phyloP scores from a whole-genome alignment of 1,139 yeast genomes.

The Meyerozyma smithsonii region DNA sequence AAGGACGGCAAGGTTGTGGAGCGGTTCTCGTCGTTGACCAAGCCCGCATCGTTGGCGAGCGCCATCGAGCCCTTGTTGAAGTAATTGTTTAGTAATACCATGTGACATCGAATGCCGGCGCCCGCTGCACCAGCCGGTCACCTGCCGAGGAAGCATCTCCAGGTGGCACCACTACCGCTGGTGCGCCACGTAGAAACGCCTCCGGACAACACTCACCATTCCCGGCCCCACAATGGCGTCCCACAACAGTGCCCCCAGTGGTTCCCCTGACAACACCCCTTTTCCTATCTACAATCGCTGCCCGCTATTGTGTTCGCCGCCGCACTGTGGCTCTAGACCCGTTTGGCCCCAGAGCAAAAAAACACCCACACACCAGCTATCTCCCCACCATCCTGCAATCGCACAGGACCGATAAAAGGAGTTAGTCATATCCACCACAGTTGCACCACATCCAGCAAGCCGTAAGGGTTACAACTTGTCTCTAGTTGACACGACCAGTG shows the following conservation, averaged over 20 bases:
- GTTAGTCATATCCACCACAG: background rate
- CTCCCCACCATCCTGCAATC: background rate
- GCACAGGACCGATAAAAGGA: conserved; percentile 1
- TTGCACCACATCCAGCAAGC: background rate
- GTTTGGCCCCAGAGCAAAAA: background rate
- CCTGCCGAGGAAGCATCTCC: no score
- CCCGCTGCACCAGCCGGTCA: no score
- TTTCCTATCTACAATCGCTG: no score
- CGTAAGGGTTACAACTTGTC: no score
- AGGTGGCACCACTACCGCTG: no score
- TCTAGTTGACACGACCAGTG: no score
- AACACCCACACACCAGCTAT: background rate
- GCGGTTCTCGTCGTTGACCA: conserved; percentile 39
- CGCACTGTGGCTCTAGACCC: background rate
- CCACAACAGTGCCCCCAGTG: no score
- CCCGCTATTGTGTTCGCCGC: no score
- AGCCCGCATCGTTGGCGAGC: conserved; percentile 31
- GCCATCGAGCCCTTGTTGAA: conserved; percentile 37
- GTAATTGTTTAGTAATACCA: background rate
- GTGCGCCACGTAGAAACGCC: no score
- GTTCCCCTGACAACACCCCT: no score
- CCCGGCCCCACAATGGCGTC: background rate
- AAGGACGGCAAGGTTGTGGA: conserved; percentile 43
- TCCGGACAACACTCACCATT: background rate
- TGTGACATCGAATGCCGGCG: no score